Evolutionary conservation across 352 stramenopile species (phyloP), one percentile per base, ranked within the genome.

Genomic region (Globisporangium nagaii): DNA sequence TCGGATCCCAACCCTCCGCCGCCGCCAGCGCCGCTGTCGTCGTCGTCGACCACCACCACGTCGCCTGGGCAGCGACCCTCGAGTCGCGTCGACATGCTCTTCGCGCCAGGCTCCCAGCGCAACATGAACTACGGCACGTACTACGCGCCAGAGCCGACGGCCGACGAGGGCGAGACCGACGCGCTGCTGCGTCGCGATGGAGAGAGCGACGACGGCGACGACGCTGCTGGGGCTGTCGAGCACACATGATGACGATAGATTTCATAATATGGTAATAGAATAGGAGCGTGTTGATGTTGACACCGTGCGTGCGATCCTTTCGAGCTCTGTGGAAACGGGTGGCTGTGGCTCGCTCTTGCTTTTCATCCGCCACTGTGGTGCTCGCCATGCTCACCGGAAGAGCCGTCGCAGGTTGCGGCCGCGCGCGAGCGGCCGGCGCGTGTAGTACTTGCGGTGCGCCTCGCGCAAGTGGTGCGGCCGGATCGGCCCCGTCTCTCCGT

Each of bases 381-480:
- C n/a, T 37, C 47, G 7, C 44, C 37, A n/a, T 13, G 10, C 2
- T 45, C 50, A 90, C 36, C 68, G 71, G 45, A 88, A 65, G 31
- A 90, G 50, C 25, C 79, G 75, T 22, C 72, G 71, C 52, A 84
- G 60, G 39, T 74, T 82, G 62, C 79, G 79, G 1, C 76, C 78
- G 0, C 84, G 67, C 0, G 77, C 73, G 3, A 90, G 60, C 7
- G 81, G 79, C 11, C 78, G 79, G 28, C 79, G 76, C 45, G 85
- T 85, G 67, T 94, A 94, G 60, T 92, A 94, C 62, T 89, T 88
- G 34, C 81, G 77, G 43, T 90, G 75, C 5, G 81, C 84, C 58
- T 94, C 81, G 36, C 81, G 75, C 19, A 94, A 54, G 47, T 94
- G 80, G 15, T 70, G 80, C n/a, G 77, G 81, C 30, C 63, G 74